These are phyloP conservation scores for Coemansia sp. DNA, from an alignment of 192 early-diverging fungal species.

Conservation along the genomic window DNA sequence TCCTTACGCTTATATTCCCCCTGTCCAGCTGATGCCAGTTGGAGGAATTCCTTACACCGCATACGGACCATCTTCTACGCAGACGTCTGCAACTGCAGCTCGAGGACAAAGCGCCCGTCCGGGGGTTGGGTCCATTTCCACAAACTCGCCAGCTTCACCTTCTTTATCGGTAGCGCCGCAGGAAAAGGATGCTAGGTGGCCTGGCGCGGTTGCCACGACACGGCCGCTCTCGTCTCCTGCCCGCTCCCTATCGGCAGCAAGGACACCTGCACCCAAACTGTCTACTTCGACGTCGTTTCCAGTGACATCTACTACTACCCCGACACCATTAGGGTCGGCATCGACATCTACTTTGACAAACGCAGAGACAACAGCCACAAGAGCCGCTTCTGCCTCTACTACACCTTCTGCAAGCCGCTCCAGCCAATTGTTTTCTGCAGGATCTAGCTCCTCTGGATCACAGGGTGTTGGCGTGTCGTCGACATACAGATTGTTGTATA, in stretches of 20 bases:
- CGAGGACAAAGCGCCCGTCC: background rate
- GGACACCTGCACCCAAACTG: background rate
- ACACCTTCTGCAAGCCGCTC: background rate
- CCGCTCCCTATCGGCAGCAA: background rate
- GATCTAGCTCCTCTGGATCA: background rate
- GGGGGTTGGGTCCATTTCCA: background rate
- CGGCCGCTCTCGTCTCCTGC: background rate
- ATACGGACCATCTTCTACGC: background rate
- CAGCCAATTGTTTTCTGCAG: background rate
- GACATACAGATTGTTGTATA: conserved; percentile 34
- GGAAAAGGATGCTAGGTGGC: background rate
- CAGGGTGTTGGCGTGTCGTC: conserved; percentile 38
- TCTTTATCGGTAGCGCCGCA: background rate
- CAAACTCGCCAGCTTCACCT: background rate
- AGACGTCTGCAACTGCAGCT: background rate
- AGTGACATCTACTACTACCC: background rate
- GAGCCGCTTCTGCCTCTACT: background rate
- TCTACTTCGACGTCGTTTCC: background rate
- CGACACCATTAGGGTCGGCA: background rate
- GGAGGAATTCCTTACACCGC: background rate
- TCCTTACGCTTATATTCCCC: background rate
- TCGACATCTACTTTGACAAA: background rate
- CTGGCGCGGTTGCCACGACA: background rate
- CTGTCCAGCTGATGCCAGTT: background rate
- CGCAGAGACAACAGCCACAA: background rate